These are phyloP conservation scores for Alternaria metachromatica DNA, from an alignment of 2,329 filamentous ascomycete species.

Conservation along the genomic window DNA sequence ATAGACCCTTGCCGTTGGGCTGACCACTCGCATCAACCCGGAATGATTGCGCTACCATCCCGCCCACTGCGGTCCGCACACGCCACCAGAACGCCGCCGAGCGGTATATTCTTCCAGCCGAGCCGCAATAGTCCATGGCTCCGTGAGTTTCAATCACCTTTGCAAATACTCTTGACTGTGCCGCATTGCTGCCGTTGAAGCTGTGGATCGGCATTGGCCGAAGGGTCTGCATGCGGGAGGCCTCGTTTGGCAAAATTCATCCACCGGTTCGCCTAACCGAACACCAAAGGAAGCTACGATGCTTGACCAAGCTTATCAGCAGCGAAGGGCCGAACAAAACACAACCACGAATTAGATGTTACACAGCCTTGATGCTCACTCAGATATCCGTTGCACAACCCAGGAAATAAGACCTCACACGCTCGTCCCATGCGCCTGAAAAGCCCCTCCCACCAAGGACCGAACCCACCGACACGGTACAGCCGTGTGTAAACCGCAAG, in stretches of 20 bases:
- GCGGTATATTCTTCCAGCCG: conserved; percentile 3
- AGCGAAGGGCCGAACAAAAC: not conserved
- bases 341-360: not conserved
- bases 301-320: not conserved
- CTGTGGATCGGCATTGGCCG: conserved; percentile 5
- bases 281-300: not conserved
- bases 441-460: not conserved
- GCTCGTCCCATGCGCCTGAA: not conserved
- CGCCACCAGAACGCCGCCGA: not conserved
- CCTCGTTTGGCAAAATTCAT: conserved; percentile 5
- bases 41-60: not conserved
- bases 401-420: not conserved
- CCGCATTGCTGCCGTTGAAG: conserved; percentile 3
- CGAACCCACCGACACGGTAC: conserved; percentile 7
- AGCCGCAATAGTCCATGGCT: not conserved
- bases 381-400: not conserved
- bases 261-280: conserved; percentile 7
- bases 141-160: not conserved
- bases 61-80: conserved; percentile 4
- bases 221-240: not conserved
- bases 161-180: not conserved
- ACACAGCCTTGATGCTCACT: not conserved
- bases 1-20: not conserved
- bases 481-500: conserved; percentile 1
- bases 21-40: not conserved